phyloP scores from a whole-genome alignment of 2,329 filamentous ascomycete genomes.

The Pyricularia sp. region DNA sequence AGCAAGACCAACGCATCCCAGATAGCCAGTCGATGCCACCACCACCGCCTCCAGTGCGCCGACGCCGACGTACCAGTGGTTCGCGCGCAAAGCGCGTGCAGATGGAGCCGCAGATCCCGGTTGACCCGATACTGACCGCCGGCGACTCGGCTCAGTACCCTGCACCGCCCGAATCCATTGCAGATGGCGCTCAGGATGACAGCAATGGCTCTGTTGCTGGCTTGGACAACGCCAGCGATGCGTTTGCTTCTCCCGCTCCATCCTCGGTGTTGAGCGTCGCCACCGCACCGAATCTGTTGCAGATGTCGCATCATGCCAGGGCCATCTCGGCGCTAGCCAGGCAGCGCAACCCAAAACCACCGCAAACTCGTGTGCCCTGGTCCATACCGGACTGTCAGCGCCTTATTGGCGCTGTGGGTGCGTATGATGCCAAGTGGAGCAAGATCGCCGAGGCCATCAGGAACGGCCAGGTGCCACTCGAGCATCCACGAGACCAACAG shows the following conservation, averaged over 20 bases:
- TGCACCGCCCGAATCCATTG: not conserved
- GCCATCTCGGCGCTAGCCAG: slow-evolving; percentile 19
- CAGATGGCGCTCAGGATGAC: not conserved
- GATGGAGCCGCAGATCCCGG: not conserved
- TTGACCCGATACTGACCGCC: slow-evolving; percentile 1
- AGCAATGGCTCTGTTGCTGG: not conserved
- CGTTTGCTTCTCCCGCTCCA: not conserved
- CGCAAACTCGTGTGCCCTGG: slow-evolving; percentile 30
- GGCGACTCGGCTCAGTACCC: not conserved
- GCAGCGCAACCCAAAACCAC: slow-evolving; percentile 16
- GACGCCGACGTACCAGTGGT: not conserved
- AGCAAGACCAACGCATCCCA: slow-evolving; percentile 11
- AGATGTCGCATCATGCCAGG: slow-evolving; percentile 14
- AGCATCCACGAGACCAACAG: slow-evolving; percentile 40
- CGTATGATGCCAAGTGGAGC: slow-evolving; percentile 28
- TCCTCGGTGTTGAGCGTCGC: slow-evolving; percentile 4
- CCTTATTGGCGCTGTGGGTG: slow-evolving; percentile 32
- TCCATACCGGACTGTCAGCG: slow-evolving; percentile 26
- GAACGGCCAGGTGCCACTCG: slow-evolving; percentile 24
- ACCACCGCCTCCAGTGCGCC: not conserved
- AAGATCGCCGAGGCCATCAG: slow-evolving; percentile 22
- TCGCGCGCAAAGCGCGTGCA: not conserved
- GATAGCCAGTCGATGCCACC: slow-evolving; percentile 8
- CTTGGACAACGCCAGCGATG: not conserved
- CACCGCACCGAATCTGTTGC: slow-evolving; percentile 14